Percentiles rank a stretch among this genome's conserved stretches.
Conservation (phyloP, 1,284 basidiomycete species). For the Sparassis latifolia region DNA sequence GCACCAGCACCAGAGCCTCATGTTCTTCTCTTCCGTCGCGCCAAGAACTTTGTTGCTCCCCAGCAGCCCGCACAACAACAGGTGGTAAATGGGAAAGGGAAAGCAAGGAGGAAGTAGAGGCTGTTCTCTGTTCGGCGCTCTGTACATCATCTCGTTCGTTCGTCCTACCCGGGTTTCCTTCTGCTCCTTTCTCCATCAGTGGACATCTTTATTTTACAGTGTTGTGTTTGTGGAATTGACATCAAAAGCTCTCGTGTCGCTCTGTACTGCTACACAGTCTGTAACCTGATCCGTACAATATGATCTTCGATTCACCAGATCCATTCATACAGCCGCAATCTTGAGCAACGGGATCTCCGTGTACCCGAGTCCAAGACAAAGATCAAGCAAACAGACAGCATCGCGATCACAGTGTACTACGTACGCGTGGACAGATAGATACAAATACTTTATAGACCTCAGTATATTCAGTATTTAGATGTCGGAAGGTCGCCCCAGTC, state of each 20-base stretch:
- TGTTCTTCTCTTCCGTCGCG: conserved; percentile 73
- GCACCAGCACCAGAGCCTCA: conserved; percentile 77
- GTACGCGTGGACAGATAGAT: too few relatives aligned
- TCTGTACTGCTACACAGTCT: too few relatives aligned
- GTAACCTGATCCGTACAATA: too few relatives aligned
- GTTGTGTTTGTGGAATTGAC: neutral
- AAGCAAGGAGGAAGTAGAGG: conserved; percentile 25
- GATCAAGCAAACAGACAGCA: too few relatives aligned
- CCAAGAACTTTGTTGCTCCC: conserved; percentile 49
- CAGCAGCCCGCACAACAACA: conserved; percentile 18
- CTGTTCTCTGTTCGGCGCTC: neutral
- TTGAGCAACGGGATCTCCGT: too few relatives aligned
- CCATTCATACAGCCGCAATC: too few relatives aligned
- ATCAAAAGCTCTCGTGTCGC: neutral
- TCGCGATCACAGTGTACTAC: too few relatives aligned
- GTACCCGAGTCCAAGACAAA: too few relatives aligned
- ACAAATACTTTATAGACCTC: too few relatives aligned
- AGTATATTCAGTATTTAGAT: conserved; percentile 31
- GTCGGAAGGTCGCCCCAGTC: conserved; percentile 65
- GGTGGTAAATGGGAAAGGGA: conserved; percentile 12
- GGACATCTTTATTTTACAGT: neutral
- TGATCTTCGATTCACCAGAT: too few relatives aligned
- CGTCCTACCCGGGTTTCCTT: neutral
- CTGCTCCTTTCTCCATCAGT: neutral
- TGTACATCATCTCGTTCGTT: neutral